Conservation (phyloP, 2,329 filamentous ascomycete genomes). For the Biscogniauxia mediterranea region DNA sequence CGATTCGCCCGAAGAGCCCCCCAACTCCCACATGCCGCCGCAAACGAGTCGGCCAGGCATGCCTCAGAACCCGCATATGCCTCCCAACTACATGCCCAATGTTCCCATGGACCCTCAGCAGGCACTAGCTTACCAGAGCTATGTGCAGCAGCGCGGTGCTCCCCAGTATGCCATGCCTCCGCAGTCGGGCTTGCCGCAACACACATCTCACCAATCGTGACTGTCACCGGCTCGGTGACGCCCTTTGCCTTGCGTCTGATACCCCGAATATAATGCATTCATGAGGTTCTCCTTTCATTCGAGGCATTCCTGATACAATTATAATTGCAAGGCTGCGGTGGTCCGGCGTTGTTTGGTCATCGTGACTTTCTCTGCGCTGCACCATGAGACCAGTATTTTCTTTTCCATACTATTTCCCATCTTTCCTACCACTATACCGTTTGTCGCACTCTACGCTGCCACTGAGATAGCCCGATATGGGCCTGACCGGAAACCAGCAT, state of each 20-base stretch:
- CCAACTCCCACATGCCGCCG: slow-evolving; percentile 71
- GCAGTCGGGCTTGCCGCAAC: slow-evolving; percentile 75
- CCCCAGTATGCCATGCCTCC: slow-evolving; percentile 74
- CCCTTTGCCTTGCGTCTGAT: slow-evolving; percentile 43
- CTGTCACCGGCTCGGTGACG: slow-evolving; percentile 29
- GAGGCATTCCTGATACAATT: slow-evolving; percentile 34
- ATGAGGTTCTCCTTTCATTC: slow-evolving; percentile 38
- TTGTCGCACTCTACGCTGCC: neutral
- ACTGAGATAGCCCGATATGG: neutral
- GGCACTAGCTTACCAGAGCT: slow-evolving; percentile 79
- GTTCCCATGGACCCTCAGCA: slow-evolving; percentile 74
- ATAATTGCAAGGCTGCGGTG: slow-evolving; percentile 42
- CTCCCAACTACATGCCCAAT: slow-evolving; percentile 58
- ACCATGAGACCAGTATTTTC: slow-evolving; percentile 24
- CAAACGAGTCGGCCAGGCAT: slow-evolving; percentile 63
- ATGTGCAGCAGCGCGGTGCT: slow-evolving; percentile 70
- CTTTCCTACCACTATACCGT: slow-evolving; percentile 12
- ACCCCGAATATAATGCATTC: slow-evolving; percentile 59
- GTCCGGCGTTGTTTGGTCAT: slow-evolving; percentile 43
- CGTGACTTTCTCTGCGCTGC: slow-evolving; percentile 26
- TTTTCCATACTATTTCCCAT: slow-evolving; percentile 23
- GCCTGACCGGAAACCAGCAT: neutral
- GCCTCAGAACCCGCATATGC: slow-evolving; percentile 62
- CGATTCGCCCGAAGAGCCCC: slow-evolving; percentile 88
- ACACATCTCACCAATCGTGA: slow-evolving; percentile 77